Percentiles rank a stretch among this genome's conserved stretches.
These are phyloP conservation scores for Trichomonascaceae sp. DNA, from an alignment of 1,139 yeast genomes.

Conservation along the genomic window DNA sequence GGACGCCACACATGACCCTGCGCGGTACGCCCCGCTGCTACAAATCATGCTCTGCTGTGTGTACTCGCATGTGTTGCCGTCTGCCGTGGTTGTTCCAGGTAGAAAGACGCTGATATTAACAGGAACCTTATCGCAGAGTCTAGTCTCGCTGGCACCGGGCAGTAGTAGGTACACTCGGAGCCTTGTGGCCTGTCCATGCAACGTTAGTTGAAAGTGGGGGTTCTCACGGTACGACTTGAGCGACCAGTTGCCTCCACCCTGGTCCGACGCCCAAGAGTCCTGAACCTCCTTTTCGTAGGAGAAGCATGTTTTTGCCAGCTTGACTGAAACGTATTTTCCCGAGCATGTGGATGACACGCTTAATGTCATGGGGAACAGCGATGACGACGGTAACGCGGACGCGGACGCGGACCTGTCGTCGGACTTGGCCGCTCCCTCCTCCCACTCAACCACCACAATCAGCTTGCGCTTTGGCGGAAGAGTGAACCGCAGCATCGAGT, in stretches of 20 bases:
- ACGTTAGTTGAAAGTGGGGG: slow-evolving; percentile 43
- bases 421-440: neutral
- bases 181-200: slow-evolving; percentile 9
- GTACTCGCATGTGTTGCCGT: slow-evolving; percentile 18
- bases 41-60: slow-evolving; percentile 22
- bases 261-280: slow-evolving; percentile 38
- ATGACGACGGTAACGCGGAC: neutral
- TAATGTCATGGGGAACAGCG: slow-evolving; percentile 19
- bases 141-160: slow-evolving; percentile 22
- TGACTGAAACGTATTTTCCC: slow-evolving; percentile 13
- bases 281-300: slow-evolving; percentile 16
- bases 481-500: slow-evolving; percentile 15
- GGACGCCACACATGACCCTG: slow-evolving; percentile 18
- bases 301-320: slow-evolving; percentile 24
- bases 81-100: too few species aligned
- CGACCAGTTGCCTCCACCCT: slow-evolving; percentile 48
- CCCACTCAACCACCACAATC: slow-evolving; percentile 16
- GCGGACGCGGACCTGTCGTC: too few species aligned
- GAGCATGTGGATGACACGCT: slow-evolving; percentile 26
- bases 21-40: slow-evolving; percentile 25
- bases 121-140: too few species aligned
- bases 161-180: slow-evolving; percentile 23
- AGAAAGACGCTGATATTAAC: slow-evolving; percentile 25
- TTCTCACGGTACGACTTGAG: slow-evolving; percentile 39
- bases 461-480: slow-evolving; percentile 17